Percentiles rank a stretch among this genome's conserved stretches.
Evolutionary conservation across 768 basidiomycete genomes (phyloP).

Genomic region (Termitomyces sp.): DNA sequence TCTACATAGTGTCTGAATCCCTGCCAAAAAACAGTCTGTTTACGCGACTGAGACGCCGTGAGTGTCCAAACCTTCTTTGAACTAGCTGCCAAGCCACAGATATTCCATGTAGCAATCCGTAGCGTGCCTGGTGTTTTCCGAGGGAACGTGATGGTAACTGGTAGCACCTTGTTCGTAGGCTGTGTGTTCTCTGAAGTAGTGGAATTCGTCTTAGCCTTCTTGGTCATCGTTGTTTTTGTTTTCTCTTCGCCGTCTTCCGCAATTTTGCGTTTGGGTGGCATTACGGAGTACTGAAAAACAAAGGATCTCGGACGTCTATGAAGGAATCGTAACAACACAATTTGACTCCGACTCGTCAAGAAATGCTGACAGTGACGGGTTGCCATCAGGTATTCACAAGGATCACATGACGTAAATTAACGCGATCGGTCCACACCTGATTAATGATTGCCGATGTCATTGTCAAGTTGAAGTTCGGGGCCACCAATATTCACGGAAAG

Average conservation of each 20-base stretch:
- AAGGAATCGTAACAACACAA: not conserved
- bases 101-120: constrained; percentile 71
- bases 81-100: constrained; percentile 69
- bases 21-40: constrained; percentile 25
- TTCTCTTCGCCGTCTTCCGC: constrained; percentile 22
- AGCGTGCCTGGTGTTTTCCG: constrained; percentile 38
- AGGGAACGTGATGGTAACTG: constrained; percentile 55
- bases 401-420: constrained; percentile 6
- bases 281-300: not conserved
- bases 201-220: constrained; percentile 14
- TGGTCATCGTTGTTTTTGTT: constrained; percentile 12
- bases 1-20: constrained; percentile 80
- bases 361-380: not conserved
- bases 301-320: not conserved
- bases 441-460: constrained; percentile 3
- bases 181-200: constrained; percentile 36
- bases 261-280: constrained; percentile 15
- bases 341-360: not conserved
- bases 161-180: constrained; percentile 70
- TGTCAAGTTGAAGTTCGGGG: constrained; percentile 1
- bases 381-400: not conserved
- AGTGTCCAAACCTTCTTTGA: constrained; percentile 60
- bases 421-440: constrained; percentile 6
- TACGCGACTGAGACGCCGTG: not conserved
- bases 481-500: not conserved